Percentiles rank a stretch among this genome's conserved stretches.
Evolutionary conservation across 495 filamentous ascomycete genomes (phyloP).

Genomic region (Aspergillus funiculosus): DNA sequence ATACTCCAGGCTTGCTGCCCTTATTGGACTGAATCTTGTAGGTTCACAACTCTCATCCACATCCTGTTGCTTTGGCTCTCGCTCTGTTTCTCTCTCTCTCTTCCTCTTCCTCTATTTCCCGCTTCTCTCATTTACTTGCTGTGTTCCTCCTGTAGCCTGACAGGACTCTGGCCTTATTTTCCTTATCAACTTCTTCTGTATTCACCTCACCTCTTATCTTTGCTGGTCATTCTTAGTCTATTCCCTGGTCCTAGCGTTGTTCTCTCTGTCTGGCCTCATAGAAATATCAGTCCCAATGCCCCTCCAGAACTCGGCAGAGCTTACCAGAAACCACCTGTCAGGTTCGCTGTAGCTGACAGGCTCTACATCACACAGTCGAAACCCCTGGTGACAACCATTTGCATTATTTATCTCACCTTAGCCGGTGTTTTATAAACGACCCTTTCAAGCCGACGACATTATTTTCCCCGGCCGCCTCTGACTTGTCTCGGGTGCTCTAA

Average conservation of each 20-base stretch:
- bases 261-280: not conserved
- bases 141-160: too few species aligned
- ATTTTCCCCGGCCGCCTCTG: too few species aligned
- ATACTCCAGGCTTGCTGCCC: not conserved
- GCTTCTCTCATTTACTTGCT: too few species aligned
- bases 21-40: not conserved
- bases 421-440: too few species aligned
- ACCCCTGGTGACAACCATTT: not conserved
- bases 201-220: not conserved
- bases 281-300: constrained; percentile 6
- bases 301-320: constrained; percentile 5
- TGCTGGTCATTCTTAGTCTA: not conserved
- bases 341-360: not conserved
- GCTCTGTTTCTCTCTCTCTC: not conserved
- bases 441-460: too few species aligned
- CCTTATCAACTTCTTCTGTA: constrained; percentile 1
- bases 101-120: not conserved
- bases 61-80: not conserved
- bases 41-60: not conserved
- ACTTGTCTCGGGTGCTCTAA: too few species aligned
- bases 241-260: not conserved
- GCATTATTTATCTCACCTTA: too few species aligned
- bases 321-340: not conserved
- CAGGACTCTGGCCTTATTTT: not conserved
- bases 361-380: not conserved